Evolutionary conservation across 495 filamentous ascomycete species (phyloP).

Genomic region (Penicillium crystallinum): DNA sequence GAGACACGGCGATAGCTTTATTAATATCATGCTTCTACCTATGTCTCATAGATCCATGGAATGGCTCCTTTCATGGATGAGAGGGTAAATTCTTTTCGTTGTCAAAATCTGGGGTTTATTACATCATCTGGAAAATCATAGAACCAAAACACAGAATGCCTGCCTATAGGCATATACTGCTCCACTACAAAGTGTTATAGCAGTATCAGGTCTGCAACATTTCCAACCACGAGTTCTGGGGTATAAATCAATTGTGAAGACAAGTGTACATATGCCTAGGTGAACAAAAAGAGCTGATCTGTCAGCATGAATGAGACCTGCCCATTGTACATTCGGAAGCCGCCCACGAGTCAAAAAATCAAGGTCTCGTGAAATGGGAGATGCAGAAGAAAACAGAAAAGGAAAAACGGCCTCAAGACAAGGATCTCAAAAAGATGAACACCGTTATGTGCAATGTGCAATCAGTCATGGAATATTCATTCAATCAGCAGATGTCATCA

Average conservation of each 20-base stretch:
- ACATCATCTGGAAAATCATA: too few species aligned
- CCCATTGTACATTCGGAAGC: constrained; percentile 12
- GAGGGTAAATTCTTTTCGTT: too few species aligned
- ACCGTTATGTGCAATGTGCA: not conserved
- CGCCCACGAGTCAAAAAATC: not conserved
- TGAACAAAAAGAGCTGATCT: constrained; percentile 5
- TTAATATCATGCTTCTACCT: not conserved
- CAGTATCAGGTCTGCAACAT: not conserved
- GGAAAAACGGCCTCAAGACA: not conserved
- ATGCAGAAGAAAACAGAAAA: not conserved
- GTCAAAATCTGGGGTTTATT: too few species aligned
- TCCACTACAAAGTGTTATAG: not conserved
- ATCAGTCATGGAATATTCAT: not conserved
- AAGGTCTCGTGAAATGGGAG: not conserved
- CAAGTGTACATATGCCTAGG: constrained; percentile 6
- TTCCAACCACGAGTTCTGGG: not conserved
- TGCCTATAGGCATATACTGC: too few species aligned
- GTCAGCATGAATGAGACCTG: constrained; percentile 13
- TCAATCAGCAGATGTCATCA: not conserved
- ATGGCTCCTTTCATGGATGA: too few species aligned
- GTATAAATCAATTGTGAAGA: constrained; percentile 5
- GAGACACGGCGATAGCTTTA: not conserved
- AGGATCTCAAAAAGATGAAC: not conserved
- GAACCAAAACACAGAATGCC: too few species aligned
- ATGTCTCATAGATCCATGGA: too few species aligned